Evolutionary conservation across 192 early-diverging fungal genomes (phyloP).

Genomic region (Backusella parvicylindrica): DNA sequence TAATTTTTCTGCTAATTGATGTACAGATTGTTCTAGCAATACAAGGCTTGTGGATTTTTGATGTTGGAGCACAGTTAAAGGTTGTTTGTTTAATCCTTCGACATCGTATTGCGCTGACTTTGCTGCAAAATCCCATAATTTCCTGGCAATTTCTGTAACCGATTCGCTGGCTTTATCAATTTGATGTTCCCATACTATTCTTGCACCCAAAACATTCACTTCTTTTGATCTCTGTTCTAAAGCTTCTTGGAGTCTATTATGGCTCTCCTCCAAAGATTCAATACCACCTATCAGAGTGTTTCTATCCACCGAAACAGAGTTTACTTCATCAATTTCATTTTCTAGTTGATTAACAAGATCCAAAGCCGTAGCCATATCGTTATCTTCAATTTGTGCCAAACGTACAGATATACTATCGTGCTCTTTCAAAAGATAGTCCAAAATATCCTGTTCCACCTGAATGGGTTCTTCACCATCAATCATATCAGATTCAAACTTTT

Average conservation of each 20-base stretch:
- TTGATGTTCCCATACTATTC: constrained; percentile 21
- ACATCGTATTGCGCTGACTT: constrained; percentile 20
- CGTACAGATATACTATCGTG: constrained; percentile 15
- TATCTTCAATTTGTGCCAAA: constrained; percentile 19
- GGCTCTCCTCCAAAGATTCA: constrained; percentile 14
- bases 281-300: constrained; percentile 20
- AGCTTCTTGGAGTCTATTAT: neutral
- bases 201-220: neutral
- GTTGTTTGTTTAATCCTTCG: neutral
- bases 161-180: neutral
- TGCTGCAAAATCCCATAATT: constrained; percentile 24
- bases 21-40: neutral
- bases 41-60: neutral
- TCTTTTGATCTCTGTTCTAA: constrained; percentile 13
- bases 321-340: constrained; percentile 25
- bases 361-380: constrained; percentile 16
- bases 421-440: constrained; percentile 25
- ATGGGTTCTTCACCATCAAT: neutral
- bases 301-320: constrained; percentile 28
- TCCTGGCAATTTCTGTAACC: neutral
- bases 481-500: constrained; percentile 6
- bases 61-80: neutral
- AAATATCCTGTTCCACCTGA: constrained; percentile 11
- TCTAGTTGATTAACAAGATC: constrained; percentile 20
- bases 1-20: neutral